A percentile compares a stretch with the other conserved stretches of the same genome.
These are phyloP conservation scores for Coffea humblotiana DNA, from an alignment of 305 asterid genomes.

Conservation along the genomic window DNA sequence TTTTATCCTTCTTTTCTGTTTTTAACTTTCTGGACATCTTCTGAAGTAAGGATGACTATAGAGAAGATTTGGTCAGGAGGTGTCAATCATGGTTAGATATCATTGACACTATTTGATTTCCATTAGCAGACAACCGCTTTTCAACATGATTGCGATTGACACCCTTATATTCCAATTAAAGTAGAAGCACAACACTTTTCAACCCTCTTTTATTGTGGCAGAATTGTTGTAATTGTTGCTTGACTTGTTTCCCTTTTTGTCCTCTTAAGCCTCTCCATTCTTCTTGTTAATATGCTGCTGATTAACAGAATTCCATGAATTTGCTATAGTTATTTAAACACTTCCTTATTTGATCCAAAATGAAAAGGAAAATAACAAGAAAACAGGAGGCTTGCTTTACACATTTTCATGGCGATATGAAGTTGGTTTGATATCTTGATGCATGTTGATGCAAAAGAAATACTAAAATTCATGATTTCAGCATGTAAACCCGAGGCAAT, in stretches of 20 bases:
- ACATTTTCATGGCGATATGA: background rate
- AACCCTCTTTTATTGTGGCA: background rate
- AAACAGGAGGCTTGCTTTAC: background rate
- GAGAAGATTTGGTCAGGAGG: background rate
- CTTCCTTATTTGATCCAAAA: background rate
- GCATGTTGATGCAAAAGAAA: constrained; percentile 12
- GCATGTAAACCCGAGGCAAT: constrained; percentile 40
- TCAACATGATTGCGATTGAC: background rate
- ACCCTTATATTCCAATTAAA: background rate
- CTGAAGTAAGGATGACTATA: too few species aligned
- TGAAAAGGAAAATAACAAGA: background rate
- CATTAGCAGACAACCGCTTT: background rate
- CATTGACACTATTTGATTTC: background rate
- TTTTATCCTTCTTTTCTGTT: background rate
- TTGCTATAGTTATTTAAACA: background rate
- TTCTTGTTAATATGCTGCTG: background rate
- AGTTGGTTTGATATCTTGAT: constrained; percentile 4
- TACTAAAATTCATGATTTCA: constrained; percentile 32
- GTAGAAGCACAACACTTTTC: background rate
- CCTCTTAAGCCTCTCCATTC: background rate
- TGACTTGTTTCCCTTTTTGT: background rate
- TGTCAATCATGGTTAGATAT: background rate
- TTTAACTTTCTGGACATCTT: background rate
- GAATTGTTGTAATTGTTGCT: background rate
- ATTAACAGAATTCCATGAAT: background rate